A percentile compares a stretch with the other conserved stretches of the same genome.
phyloP scores from a whole-genome alignment of 2,329 filamentous ascomycete genomes.

The Fusarium acutatum region DNA sequence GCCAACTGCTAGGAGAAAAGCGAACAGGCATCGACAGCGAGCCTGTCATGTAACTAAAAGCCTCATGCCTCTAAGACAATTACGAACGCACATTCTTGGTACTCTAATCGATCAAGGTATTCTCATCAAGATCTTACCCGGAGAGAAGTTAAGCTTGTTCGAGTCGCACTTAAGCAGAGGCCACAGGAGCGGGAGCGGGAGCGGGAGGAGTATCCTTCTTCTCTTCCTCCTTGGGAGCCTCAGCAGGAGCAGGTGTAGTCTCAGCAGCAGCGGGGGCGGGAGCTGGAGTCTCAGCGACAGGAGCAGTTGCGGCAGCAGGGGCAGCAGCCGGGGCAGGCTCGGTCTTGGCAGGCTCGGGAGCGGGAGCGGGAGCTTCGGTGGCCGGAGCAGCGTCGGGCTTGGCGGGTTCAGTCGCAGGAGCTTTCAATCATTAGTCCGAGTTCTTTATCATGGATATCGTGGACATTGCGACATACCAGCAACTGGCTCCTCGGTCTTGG shows the following conservation, averaged over 20 bases:
- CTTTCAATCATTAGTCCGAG: slow-evolving; percentile 9
- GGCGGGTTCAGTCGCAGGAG: slow-evolving; percentile 39
- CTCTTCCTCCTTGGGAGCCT: slow-evolving; percentile 41
- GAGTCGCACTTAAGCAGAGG: slow-evolving; percentile 30
- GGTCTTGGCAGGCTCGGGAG: slow-evolving; percentile 41
- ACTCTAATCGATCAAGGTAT: slow-evolving; percentile 3
- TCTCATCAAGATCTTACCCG: neutral
- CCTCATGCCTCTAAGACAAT: neutral
- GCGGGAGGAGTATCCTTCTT: slow-evolving; percentile 37
- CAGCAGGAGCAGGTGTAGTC: slow-evolving; percentile 24
- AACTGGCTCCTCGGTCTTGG: slow-evolving; percentile 38
- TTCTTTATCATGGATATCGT: neutral
- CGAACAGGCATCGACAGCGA: slow-evolving; percentile 7
- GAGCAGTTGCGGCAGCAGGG: slow-evolving; percentile 33
- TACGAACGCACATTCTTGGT: neutral
- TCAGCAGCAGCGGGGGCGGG: slow-evolving; percentile 36
- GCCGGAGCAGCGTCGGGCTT: slow-evolving; percentile 43
- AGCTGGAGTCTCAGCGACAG: slow-evolving; percentile 32
- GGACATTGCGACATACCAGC: slow-evolving; percentile 26
- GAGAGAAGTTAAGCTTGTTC: neutral
- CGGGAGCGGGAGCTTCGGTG: slow-evolving; percentile 40
- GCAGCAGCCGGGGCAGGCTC: slow-evolving; percentile 28
- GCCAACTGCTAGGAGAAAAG: slow-evolving; percentile 42
- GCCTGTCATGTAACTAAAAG: neutral
- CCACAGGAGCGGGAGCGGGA: slow-evolving; percentile 35